These are phyloP conservation scores for Vachellia pachyceras DNA, from an alignment of 306 rosid species.

Conservation along the genomic window DNA sequence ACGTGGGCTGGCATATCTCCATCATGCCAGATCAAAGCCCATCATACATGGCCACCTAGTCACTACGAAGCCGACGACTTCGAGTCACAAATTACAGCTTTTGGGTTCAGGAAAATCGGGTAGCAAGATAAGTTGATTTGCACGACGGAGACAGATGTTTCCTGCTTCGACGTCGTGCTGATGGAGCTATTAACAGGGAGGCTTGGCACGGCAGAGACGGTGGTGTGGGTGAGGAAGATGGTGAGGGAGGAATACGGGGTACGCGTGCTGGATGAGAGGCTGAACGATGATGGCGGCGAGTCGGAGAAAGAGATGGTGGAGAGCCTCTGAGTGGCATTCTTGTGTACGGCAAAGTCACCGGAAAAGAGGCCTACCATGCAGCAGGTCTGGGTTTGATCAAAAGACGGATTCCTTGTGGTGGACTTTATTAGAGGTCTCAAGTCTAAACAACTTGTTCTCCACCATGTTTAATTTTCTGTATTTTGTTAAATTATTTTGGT, in stretches of 20 bases:
- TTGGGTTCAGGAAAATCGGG: slow-evolving; percentile 55
- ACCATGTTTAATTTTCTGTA: neutral
- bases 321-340: slow-evolving; percentile 70
- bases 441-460: neutral
- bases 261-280: slow-evolving; percentile 61
- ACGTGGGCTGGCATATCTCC: slow-evolving; percentile 88
- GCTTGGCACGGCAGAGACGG: slow-evolving; percentile 59
- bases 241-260: slow-evolving; percentile 62
- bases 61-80: slow-evolving; percentile 69
- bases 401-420: slow-evolving; percentile 60
- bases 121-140: neutral
- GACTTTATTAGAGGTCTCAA: slow-evolving; percentile 35
- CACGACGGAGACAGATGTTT: slow-evolving; percentile 63
- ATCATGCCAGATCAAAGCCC: slow-evolving; percentile 82
- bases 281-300: slow-evolving; percentile 41
- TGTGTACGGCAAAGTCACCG: too few relatives aligned
- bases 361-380: slow-evolving; percentile 88
- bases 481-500: neutral
- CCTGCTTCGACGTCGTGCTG: slow-evolving; percentile 74
- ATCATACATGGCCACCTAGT: slow-evolving; percentile 81
- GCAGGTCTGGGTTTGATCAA: slow-evolving; percentile 84
- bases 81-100: slow-evolving; percentile 73
- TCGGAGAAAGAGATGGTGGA: slow-evolving; percentile 69
- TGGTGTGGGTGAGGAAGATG: slow-evolving; percentile 62
- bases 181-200: slow-evolving; percentile 78